Evolutionary conservation across 257 asterid genomes (phyloP), one percentile per base, ranked within the genome.

Genomic region (Cinchona pubescens): DNA sequence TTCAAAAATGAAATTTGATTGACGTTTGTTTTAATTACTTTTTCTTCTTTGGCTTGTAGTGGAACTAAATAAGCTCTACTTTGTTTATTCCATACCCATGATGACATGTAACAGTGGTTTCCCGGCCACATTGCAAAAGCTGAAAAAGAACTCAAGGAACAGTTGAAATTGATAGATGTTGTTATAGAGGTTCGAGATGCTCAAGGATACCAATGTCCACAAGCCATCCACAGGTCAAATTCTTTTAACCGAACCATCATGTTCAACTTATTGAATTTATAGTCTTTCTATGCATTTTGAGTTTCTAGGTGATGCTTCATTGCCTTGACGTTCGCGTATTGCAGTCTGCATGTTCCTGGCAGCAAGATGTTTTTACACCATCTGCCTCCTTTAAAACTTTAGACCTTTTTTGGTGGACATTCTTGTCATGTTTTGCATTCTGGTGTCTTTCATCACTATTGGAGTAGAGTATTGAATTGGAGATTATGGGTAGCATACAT

Each of bases 171-270:
- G 89, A 92, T 92, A 97, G 99, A 95, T 81, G 98, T 95, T 80
- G 99, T 95, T 71, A 88, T 95, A 78, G 98, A 95, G 87, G 97
- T 92, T 75, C 90, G 99, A 74, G 99, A 95, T 86, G 98, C 98
- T n/a, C n/a, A 65, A 92, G 98, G 81, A 92, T 95, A 78, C 97
- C 99, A 0, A 67, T 91, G 90, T 88, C 98, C 82, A 89, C 98
- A 66, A 85, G 86, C 79, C 98, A 94, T 83, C 96, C 99, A 19
- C 90, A 80, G 96, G 99, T 94, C 69, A 77, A 71, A 62, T 68
- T 76, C 53, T 35, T 46, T 30, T 75, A 4, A 61, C 66, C 35
- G 51, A 16, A 32, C 59, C 79, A 35, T 58, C 63, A 19, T 13
- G 53, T 66, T 53, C n/a, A 63, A 51, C 38, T 10, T 72, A 71